Conservation (phyloP, 2,329 filamentous ascomycete genomes). For the Arthrobotrys entomopaga region DNA sequence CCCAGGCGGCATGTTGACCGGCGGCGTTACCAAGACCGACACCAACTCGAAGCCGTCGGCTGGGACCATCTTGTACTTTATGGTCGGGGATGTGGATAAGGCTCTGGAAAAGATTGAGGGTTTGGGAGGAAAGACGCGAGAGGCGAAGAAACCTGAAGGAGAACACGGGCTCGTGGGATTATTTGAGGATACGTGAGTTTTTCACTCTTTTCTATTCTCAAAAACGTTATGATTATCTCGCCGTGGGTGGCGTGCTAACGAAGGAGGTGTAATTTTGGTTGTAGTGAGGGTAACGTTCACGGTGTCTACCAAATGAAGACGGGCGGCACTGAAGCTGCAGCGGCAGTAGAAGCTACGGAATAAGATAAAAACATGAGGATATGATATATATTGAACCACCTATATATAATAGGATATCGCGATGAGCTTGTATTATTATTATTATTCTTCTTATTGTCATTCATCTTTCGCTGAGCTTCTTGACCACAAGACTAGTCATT, state of each 20-base stretch:
- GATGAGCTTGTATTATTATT: conserved; percentile 2
- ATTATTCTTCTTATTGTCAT: neutral
- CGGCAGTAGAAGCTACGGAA: conserved; percentile 34
- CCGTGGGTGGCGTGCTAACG: too few species aligned
- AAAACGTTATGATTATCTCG: neutral
- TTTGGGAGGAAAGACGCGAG: conserved; percentile 40
- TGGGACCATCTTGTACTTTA: conserved; percentile 44
- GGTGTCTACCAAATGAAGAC: conserved; percentile 48
- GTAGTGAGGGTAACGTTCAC: conserved; percentile 51
- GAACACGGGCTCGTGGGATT: conserved; percentile 45
- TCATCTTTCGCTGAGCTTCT: too few species aligned
- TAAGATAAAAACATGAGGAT: neutral
- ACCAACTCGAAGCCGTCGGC: conserved; percentile 30
- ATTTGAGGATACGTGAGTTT: conserved; percentile 51
- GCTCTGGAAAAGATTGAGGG: conserved; percentile 36
- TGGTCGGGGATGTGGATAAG: conserved; percentile 47
- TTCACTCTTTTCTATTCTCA: neutral
- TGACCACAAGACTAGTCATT: too few species aligned
- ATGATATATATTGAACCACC: neutral
- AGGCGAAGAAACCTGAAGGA: conserved; percentile 46
- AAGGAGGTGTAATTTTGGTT: neutral
- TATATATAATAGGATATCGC: neutral
- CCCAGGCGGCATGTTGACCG: conserved; percentile 24
- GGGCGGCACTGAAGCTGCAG: neutral
- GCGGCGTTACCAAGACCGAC: conserved; percentile 43